These are phyloP conservation scores for Thinopyrum elongatum DNA, from an alignment of 176 grass and related monocot genomes.

Conservation along the genomic window DNA sequence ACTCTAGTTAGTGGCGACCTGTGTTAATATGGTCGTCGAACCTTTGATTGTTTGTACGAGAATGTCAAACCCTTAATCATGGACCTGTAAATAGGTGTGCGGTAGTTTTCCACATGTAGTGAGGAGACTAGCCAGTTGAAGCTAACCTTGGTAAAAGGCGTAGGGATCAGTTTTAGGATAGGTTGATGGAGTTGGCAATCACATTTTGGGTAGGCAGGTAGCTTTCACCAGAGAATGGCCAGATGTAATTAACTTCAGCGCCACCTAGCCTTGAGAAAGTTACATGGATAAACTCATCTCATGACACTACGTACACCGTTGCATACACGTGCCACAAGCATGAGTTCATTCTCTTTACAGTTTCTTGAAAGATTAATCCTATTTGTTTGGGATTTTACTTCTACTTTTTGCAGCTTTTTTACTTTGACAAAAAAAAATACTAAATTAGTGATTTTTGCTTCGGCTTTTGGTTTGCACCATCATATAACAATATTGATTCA, in stretches of 20 bases:
- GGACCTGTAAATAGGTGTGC: not conserved
- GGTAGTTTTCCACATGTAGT: not conserved
- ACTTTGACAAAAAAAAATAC: too few species aligned
- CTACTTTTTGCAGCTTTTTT: too few species aligned
- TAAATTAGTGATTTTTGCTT: too few species aligned
- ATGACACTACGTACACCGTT: not conserved
- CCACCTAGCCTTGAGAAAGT: not conserved
- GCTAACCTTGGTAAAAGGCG: not conserved
- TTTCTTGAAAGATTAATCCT: too few species aligned
- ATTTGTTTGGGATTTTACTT: too few species aligned
- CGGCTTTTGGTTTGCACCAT: too few species aligned
- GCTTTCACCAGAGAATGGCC: not conserved
- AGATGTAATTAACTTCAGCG: not conserved
- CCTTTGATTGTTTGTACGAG: not conserved
- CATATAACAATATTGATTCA: too few species aligned
- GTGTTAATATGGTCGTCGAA: not conserved
- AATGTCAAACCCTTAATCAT: not conserved
- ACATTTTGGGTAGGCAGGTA: not conserved
- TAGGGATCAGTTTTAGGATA: not conserved
- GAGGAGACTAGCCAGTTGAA: not conserved
- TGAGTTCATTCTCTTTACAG: not conserved
- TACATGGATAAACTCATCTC: not conserved
- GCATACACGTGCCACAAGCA: not conserved
- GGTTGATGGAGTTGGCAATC: not conserved
- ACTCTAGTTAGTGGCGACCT: not conserved